Percentiles rank a stretch among this genome's conserved stretches.
Conservation (phyloP, 176 grass and related monocot genomes). For the Zoysia japonica region DNA sequence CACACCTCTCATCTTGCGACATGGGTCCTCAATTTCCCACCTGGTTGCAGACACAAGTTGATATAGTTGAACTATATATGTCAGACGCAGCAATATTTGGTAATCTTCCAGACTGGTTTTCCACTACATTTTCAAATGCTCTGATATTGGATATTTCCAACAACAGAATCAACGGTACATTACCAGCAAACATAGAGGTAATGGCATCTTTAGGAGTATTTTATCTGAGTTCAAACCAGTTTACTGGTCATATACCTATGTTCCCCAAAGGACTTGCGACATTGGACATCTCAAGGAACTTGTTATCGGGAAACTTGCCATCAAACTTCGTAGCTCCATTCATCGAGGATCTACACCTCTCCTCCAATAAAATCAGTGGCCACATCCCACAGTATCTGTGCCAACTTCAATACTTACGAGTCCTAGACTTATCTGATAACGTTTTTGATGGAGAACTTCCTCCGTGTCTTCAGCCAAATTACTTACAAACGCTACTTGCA, state of each 20-base stretch:
- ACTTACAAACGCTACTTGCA: rapidly evolving
- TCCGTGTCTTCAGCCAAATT: not conserved
- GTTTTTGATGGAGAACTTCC: slow-evolving; percentile 5
- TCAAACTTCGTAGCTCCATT: not conserved
- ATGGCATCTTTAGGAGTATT: not conserved
- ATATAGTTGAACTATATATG: not conserved
- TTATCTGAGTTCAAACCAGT: not conserved
- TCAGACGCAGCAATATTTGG: not conserved
- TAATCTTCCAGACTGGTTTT: not conserved
- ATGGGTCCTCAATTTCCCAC: slow-evolving; percentile 17
- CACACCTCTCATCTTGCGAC: not conserved
- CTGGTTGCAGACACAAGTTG: too few relatives aligned
- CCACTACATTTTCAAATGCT: not conserved
- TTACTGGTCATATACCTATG: not conserved
- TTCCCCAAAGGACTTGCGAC: not conserved
- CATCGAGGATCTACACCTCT: not conserved
- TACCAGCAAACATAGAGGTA: slow-evolving; percentile 8
- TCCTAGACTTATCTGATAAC: not conserved
- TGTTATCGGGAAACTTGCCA: not conserved
- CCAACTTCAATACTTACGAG: rapidly evolving
- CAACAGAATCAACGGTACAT: not conserved
- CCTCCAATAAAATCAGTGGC: not conserved
- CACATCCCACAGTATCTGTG: slow-evolving; percentile 13
- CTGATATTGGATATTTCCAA: not conserved
- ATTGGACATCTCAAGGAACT: slow-evolving; percentile 16